Conservation (phyloP, 768 basidiomycete species). For the Coprinopsis marcescibilis region DNA sequence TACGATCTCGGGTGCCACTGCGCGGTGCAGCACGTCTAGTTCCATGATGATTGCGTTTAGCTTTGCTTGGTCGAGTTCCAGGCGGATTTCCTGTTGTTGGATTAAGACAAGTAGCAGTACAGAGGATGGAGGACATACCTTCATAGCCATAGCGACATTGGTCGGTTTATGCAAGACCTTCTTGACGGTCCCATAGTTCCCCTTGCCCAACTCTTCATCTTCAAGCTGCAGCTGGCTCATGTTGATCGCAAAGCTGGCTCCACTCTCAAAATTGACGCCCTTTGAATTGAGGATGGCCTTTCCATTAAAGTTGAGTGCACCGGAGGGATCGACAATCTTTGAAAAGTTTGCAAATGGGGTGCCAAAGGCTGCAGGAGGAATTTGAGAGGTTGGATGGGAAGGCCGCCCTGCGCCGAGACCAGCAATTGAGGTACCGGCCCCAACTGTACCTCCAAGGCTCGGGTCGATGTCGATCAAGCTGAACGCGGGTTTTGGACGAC, state of each 20-base stretch:
- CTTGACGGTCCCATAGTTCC: constrained; percentile 97
- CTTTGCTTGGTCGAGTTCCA: constrained; percentile 91
- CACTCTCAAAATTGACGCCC: constrained; percentile 83
- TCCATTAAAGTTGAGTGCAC: constrained; percentile 88
- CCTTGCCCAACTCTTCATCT: constrained; percentile 85
- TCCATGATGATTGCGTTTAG: constrained; percentile 98
- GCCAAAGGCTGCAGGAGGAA: constrained; percentile 40
- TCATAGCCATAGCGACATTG: constrained; percentile 98
- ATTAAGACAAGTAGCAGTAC: constrained; percentile 8
- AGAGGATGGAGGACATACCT: constrained; percentile 48
- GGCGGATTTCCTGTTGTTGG: constrained; percentile 79
- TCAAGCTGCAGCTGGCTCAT: constrained; percentile 88
- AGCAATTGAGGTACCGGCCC: constrained; percentile 35
- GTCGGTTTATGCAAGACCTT: constrained; percentile 92
- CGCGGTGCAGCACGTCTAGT: constrained; percentile 94
- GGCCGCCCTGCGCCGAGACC: constrained; percentile 71
- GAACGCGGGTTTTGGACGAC: constrained; percentile 50
- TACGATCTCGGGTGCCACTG: constrained; percentile 85
- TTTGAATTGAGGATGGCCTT: constrained; percentile 90
- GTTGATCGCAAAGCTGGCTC: constrained; percentile 87
- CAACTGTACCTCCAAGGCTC: constrained; percentile 15
- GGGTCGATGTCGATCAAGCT: constrained; percentile 60
- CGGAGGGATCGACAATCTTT: constrained; percentile 66
- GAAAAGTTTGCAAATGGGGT: constrained; percentile 89
- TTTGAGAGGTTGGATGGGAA: constrained; percentile 28